Percentiles rank a stretch among this genome's conserved stretches.
phyloP scores from a whole-genome alignment of 2,329 filamentous ascomycete species.

The Monilinia aucupariae region DNA sequence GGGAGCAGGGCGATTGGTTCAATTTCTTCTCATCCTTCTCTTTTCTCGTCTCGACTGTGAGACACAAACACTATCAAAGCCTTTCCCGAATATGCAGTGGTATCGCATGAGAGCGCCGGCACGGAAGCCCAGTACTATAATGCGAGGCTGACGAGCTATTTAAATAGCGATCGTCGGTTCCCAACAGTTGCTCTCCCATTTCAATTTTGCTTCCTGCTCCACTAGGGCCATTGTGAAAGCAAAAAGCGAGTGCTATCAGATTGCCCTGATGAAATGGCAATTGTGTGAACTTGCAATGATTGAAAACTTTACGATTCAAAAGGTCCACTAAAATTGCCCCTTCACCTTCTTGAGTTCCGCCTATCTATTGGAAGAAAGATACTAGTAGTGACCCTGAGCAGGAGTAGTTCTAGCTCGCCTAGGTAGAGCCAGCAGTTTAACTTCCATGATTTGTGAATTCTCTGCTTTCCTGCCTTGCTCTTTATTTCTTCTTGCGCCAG shows the following conservation, averaged over 20 bases:
- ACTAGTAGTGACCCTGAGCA: too few species aligned
- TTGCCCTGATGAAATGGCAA: background rate
- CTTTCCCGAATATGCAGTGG: background rate
- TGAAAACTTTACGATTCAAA: background rate
- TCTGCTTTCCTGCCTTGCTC: too few species aligned
- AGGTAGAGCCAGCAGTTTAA: too few species aligned
- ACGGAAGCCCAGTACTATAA: background rate
- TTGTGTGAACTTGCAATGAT: background rate
- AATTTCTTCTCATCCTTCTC: background rate
- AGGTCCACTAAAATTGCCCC: background rate
- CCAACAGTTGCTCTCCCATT: background rate
- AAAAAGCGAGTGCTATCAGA: background rate
- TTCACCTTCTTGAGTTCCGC: background rate
- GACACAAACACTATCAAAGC: background rate
- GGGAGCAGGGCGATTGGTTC: too few species aligned
- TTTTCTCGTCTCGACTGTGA: background rate
- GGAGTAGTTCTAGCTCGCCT: too few species aligned
- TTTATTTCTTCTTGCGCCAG: too few species aligned
- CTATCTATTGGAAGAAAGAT: too few species aligned
- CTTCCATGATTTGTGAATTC: too few species aligned
- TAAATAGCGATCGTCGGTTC: background rate
- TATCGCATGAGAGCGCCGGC: background rate
- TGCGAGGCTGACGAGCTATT: background rate
- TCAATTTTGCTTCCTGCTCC: background rate
- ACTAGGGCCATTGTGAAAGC: background rate